Evolutionary conservation across 1,284 basidiomycete genomes (phyloP), one percentile per base, ranked within the genome.

Genomic region (Ganoderma sinense): DNA sequence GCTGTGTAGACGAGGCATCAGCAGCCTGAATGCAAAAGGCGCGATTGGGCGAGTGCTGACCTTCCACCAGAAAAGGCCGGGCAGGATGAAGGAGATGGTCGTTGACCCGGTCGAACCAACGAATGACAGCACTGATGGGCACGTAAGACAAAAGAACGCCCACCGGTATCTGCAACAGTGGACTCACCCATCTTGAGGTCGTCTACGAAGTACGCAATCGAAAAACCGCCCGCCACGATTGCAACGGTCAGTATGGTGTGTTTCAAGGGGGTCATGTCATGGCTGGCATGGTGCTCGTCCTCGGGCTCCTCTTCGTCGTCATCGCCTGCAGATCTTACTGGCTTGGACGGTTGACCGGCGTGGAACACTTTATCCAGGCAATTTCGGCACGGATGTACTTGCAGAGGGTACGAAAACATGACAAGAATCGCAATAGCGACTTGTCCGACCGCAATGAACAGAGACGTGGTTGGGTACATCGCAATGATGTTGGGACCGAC

Each of bases 41-140:
- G 14, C 26, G 29, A 61, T 10, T 2, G 14, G 26, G 6, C 7
- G 16, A 45, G 48, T 8, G 23, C 82, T 73, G 71, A 91, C 91
- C 91, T 93, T 90, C 91, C 91, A 94, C 80, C 90, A 94, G 76
- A 95, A 90, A 69, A 95, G 79, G 64, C 97, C 96, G 0, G 98
- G 97, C 5, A 99, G 87, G 78, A 99, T 99, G 82, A 99, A 99
- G 11, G 95, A 97, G 74, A 99, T 97, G 4, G 93, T 98, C 18
- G 97, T 99, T 23, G 95, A 97, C 20, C 98, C 98, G 0, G 97
- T 98, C 13, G 96, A 94, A 8, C 98, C 98, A 33, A 99, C 98
- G 78, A 99, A 98, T 5, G 97, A 95, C 39, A 98, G 85, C 14
- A 98, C 96, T 96, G 75, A 14, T 18, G 61, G 18, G 69, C 48